Evolutionary conservation across 768 basidiomycete species (phyloP), one percentile per base, ranked within the genome.

Genomic region (Strobilomyces confusus): DNA sequence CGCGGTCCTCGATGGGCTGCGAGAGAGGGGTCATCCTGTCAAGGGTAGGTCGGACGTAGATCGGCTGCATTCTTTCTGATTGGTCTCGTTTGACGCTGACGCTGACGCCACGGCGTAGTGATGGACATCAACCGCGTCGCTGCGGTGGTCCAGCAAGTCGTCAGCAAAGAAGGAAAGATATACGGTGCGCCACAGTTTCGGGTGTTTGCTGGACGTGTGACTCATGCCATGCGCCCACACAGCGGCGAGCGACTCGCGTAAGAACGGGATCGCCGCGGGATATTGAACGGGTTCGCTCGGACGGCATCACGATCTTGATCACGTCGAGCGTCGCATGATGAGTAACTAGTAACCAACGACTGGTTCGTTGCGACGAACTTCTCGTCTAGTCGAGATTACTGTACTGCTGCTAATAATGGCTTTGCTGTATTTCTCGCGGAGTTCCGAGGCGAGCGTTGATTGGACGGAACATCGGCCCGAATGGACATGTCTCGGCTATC

Each of bases 181-280:
- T 88, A 77, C 57, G 89, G 89, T 89, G 58, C 44, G 83, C 69
- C 33, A 4, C 19, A 4, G 42, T 17, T 43, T 15, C 15, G 4
- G 6, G 29, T 44, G 2, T 44, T 17, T 8, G 6, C n/a, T 30
- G 19, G 12, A 25, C 32, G 45, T 13, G 12, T 37, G 29, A 3
- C 43, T 60, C 29, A 58, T 44, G 2, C 32, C 29, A 58, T 44
- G 2, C 32, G 37, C 32, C 17, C 34, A 23, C 23, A 41, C 59
- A 89, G 93, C 91, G 56, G 87, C 90, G 9, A 92, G 89, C 65
- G 94, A 97, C 70, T 92, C 89, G 19, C 80, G 93, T 65, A 95
- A 95, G 76, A 89, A 92, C 58, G 93, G 93, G n/a, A 79, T 93
- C 38, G 89, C 94, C 5, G 84, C 89, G 44, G 94, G 89, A 4